phyloP scores from a whole-genome alignment of 495 filamentous ascomycete species.

The Penicillium canariense region DNA sequence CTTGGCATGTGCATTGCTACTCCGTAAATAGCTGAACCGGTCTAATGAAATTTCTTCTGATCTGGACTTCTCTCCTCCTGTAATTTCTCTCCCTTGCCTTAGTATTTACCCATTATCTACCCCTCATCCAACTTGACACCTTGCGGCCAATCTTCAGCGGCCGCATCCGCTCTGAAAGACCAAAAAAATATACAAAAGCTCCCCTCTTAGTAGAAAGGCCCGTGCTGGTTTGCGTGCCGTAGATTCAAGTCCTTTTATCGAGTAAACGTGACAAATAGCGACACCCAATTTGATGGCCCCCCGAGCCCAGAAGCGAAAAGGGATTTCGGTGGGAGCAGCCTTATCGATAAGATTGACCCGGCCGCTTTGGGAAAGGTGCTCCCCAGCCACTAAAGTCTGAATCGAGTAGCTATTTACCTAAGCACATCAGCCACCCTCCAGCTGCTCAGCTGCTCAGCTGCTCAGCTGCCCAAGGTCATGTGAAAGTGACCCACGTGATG shows the following conservation, averaged over 20 bases:
- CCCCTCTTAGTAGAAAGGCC: slow-evolving; percentile 8
- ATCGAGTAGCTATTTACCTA: background rate
- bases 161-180: slow-evolving; percentile 7
- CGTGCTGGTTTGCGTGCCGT: slow-evolving; percentile 28
- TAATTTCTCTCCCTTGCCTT: background rate
- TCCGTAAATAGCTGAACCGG: background rate
- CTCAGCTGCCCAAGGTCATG: slow-evolving; percentile 24
- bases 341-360: slow-evolving; percentile 25
- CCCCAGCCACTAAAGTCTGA: slow-evolving; percentile 18
- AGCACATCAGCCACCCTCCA: slow-evolving; percentile 19
- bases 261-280: slow-evolving; percentile 31
- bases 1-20: background rate
- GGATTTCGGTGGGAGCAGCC: slow-evolving; percentile 24
- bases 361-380: background rate
- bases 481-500: slow-evolving; percentile 29
- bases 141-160: slow-evolving; percentile 10
- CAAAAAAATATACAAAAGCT: slow-evolving; percentile 14
- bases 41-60: background rate
- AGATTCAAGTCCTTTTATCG: slow-evolving; percentile 28
- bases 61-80: background rate
- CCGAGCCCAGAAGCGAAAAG: slow-evolving; percentile 12
- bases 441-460: background rate
- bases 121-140: background rate
- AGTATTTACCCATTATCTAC: background rate
- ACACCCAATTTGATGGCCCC: slow-evolving; percentile 23